A percentile compares a stretch with the other conserved stretches of the same genome.
Evolutionary conservation across 306 rosid genomes (phyloP).

Genomic region (Quillaja saponaria): DNA sequence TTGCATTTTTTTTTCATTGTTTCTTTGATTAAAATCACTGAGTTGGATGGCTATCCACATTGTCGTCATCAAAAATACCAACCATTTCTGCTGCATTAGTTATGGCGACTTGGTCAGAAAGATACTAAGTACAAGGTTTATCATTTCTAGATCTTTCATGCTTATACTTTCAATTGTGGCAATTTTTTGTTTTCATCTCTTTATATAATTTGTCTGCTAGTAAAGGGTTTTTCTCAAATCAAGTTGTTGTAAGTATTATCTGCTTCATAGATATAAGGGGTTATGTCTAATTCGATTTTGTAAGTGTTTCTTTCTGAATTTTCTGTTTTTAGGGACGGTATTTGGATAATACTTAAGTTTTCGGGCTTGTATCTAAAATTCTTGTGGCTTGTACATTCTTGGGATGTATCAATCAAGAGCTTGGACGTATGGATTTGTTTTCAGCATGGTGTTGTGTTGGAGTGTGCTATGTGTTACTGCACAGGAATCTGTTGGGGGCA

Average conservation of each 20-base stretch:
- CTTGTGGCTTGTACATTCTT: slow-evolving; percentile 22
- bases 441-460: slow-evolving; percentile 52
- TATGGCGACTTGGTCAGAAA: slow-evolving; percentile 46
- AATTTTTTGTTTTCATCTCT: slow-evolving; percentile 1
- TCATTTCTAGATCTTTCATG: slow-evolving; percentile 3
- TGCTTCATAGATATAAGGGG: slow-evolving; percentile 1
- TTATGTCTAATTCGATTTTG: slow-evolving; percentile 19
- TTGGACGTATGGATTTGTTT: slow-evolving; percentile 38
- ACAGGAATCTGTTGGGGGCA: slow-evolving; percentile 8
- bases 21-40: slow-evolving; percentile 19
- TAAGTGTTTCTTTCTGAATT: slow-evolving; percentile 25
- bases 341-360: slow-evolving; percentile 4
- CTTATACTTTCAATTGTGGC: neutral
- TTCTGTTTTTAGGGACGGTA: slow-evolving; percentile 40
- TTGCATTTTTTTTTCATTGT: neutral
- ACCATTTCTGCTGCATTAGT: slow-evolving; percentile 22
- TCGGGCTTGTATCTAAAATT: slow-evolving; percentile 21
- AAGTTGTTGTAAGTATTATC: slow-evolving; percentile 8
- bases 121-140: slow-evolving; percentile 12
- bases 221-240: slow-evolving; percentile 4
- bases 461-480: slow-evolving; percentile 43
- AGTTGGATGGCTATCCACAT: slow-evolving; percentile 39
- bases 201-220: slow-evolving; percentile 17
- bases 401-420: slow-evolving; percentile 58
- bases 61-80: slow-evolving; percentile 19